phyloP scores from a whole-genome alignment of 352 stramenopile genomes.

The Phytopythium vexans region DNA sequence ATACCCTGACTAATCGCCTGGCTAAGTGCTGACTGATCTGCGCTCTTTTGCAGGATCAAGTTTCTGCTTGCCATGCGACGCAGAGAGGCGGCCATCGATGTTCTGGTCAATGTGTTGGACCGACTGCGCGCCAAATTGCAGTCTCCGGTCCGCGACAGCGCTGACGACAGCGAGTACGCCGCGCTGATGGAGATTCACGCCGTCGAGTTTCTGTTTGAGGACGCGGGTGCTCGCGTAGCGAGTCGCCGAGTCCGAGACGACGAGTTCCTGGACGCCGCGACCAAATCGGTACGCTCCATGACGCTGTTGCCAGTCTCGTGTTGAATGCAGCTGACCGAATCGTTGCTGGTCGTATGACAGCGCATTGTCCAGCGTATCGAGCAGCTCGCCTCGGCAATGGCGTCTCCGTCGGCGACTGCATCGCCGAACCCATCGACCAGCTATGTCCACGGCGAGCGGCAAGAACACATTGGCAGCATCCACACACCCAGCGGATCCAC shows the following conservation, averaged over 20 bases:
- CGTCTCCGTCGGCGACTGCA: constrained; percentile 2
- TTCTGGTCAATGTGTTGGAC: constrained; percentile 21
- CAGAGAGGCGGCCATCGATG: constrained; percentile 20
- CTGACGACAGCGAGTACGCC: constrained; percentile 22
- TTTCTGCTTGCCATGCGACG: constrained; percentile 66
- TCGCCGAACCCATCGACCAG: neutral
- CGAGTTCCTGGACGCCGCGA: constrained; percentile 32
- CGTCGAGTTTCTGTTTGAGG: constrained; percentile 44
- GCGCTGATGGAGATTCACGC: constrained; percentile 34
- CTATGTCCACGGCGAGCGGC: constrained; percentile 1
- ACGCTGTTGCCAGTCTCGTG: neutral
- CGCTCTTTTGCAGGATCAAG: constrained; percentile 53
- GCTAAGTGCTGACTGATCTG: too few species aligned
- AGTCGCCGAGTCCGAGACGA: constrained; percentile 30
- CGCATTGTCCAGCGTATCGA: too few species aligned
- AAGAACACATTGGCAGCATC: too few species aligned
- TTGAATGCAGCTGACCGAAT: constrained; percentile 1
- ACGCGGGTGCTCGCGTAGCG: constrained; percentile 32
- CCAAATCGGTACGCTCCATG: constrained; percentile 32
- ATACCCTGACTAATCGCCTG: neutral
- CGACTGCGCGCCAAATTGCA: neutral
- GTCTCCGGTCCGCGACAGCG: constrained; percentile 2
- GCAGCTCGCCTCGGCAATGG: too few species aligned
- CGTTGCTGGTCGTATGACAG: constrained; percentile 1
- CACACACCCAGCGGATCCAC: neutral